Evolutionary conservation across 1,284 basidiomycete species (phyloP).

Genomic region (Ustanciosporium gigantosporum): DNA sequence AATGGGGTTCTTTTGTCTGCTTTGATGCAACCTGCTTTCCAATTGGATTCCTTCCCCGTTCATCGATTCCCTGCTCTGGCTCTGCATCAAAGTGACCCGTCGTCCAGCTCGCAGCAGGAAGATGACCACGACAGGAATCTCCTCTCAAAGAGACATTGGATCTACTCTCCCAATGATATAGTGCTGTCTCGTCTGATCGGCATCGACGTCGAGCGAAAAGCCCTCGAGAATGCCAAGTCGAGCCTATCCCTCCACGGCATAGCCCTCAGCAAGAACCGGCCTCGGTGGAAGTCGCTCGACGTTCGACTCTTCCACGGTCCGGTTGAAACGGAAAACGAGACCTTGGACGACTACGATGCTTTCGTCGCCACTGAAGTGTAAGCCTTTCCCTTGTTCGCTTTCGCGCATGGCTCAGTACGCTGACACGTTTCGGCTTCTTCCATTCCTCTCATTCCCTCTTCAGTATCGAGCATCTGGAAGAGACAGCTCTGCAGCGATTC

Average conservation of each 20-base stretch:
- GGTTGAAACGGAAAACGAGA: constrained; percentile 74
- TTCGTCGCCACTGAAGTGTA: constrained; percentile 85
- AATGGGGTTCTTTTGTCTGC: constrained; percentile 38
- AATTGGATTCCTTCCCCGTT: constrained; percentile 39
- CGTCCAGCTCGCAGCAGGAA: background rate
- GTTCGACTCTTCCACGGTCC: constrained; percentile 68
- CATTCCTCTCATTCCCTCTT: background rate
- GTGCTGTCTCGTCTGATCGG: constrained; percentile 30
- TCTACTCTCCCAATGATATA: constrained; percentile 35
- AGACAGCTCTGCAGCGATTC: constrained; percentile 73
- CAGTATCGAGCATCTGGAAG: constrained; percentile 85
- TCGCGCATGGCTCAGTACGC: too few species aligned
- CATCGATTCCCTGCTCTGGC: constrained; percentile 35
- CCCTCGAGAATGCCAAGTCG: constrained; percentile 34
- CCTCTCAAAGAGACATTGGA: constrained; percentile 35
- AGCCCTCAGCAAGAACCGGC: constrained; percentile 29
- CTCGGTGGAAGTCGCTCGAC: constrained; percentile 40
- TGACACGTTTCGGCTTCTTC: too few species aligned
- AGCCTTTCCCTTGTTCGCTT: constrained; percentile 52
- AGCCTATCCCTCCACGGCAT: constrained; percentile 36
- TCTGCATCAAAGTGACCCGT: constrained; percentile 1
- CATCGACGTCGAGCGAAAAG: constrained; percentile 43
- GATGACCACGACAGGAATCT: constrained; percentile 8
- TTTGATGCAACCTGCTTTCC: constrained; percentile 40
- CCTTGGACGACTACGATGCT: constrained; percentile 75